phyloP scores from a whole-genome alignment of 2,329 filamentous ascomycete genomes.

The Phialocephala subalpina region DNA sequence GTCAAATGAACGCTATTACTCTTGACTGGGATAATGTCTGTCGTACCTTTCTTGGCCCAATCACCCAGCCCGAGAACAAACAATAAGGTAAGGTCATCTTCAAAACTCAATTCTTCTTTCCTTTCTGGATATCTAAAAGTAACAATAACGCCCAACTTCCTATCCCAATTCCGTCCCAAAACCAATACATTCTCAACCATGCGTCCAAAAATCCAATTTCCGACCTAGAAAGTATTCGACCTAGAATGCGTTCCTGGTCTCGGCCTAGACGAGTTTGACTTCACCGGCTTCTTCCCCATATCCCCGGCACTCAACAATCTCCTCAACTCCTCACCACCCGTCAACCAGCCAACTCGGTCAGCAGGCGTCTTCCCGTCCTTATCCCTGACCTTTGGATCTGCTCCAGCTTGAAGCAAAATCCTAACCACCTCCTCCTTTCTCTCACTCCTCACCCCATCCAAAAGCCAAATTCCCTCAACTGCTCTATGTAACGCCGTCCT shows the following conservation, averaged over 20 bases:
- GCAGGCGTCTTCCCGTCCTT: constrained; percentile 27
- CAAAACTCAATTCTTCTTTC: not conserved
- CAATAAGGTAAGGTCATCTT: too few relatives aligned
- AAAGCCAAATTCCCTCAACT: constrained; percentile 27
- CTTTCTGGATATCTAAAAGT: not conserved
- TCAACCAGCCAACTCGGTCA: constrained; percentile 22
- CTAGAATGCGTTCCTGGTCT: not conserved
- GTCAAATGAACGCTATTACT: too few relatives aligned
- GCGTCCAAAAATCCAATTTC: not conserved
- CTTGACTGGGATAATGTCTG: too few relatives aligned
- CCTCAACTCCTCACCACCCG: constrained; percentile 29
- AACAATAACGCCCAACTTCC: not conserved
- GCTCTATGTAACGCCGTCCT: constrained; percentile 31
- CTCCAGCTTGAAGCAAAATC: constrained; percentile 31
- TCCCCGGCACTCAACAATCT: constrained; percentile 21
- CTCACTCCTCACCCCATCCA: constrained; percentile 19
- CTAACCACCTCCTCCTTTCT: constrained; percentile 29
- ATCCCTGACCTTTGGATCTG: constrained; percentile 28
- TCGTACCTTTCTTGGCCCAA: too few relatives aligned
- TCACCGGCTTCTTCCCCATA: not conserved
- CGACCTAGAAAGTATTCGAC: not conserved
- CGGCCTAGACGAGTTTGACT: not conserved
- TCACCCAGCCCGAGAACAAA: too few relatives aligned
- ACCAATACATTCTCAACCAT: not conserved
- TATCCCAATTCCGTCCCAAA: not conserved